Percentiles rank a stretch among this genome's conserved stretches.
Conservation (phyloP, 805 yeast genomes). For the Myxozyma geophila region DNA sequence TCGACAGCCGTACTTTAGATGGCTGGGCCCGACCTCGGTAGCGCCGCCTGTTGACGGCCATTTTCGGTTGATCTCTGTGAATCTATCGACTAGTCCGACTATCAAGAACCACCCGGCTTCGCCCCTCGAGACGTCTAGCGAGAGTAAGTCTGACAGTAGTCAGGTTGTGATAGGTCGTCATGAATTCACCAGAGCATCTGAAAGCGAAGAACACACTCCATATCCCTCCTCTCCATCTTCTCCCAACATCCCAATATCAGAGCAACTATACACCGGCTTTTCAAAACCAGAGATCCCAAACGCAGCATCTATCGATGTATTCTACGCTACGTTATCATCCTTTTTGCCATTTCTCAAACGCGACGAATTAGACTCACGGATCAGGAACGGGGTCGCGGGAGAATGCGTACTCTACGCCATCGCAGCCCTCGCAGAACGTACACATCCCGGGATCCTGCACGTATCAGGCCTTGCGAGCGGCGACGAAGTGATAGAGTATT, state of each 20-base stretch:
- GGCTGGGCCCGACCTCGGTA: slow-evolving; percentile 43
- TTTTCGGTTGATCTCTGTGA: slow-evolving; percentile 41
- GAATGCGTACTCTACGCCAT: slow-evolving; percentile 41
- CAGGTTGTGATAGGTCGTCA: slow-evolving; percentile 16
- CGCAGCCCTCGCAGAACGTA: slow-evolving; percentile 38
- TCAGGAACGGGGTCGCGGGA: slow-evolving; percentile 36
- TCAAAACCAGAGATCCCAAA: slow-evolving; percentile 24
- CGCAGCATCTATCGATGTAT: slow-evolving; percentile 23
- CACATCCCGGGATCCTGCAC: slow-evolving; percentile 17
- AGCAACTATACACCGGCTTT: slow-evolving; percentile 4
- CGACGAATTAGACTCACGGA: slow-evolving; percentile 34
- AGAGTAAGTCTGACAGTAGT: not conserved
- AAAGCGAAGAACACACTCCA: not conserved
- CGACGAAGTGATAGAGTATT: slow-evolving; percentile 34
- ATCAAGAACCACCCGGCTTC: not conserved
- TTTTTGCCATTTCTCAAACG: slow-evolving; percentile 38
- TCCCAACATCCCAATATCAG: not conserved
- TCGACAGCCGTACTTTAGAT: slow-evolving; percentile 42
- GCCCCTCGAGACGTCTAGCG: not conserved
- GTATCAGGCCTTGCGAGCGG: not conserved
- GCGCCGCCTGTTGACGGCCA: slow-evolving; percentile 42
- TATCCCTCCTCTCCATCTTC: not conserved
- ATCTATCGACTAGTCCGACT: slow-evolving; percentile 30
- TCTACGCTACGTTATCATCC: slow-evolving; percentile 36
- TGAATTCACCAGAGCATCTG: slow-evolving; percentile 12